Conservation (phyloP, 148 eudicot species). For the Gaultheria prostrata region DNA sequence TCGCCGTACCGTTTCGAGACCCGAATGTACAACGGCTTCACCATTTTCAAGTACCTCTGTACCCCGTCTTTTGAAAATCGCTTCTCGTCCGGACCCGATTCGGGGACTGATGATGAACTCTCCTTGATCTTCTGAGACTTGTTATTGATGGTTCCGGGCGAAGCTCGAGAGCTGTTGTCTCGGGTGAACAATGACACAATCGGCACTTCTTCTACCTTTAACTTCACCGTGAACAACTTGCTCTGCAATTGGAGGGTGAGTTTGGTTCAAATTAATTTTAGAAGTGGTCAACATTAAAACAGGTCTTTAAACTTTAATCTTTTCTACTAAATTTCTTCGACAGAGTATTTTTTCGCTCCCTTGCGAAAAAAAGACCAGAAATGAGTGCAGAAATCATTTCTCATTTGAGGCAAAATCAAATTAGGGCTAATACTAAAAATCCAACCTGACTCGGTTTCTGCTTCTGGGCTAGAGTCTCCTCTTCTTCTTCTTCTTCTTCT, state of each 20-base stretch:
- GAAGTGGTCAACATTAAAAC: too few species aligned
- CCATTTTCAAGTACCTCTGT: slow-evolving; percentile 62
- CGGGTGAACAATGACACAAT: slow-evolving; percentile 58
- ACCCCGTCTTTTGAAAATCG: slow-evolving; percentile 47
- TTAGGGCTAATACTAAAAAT: too few species aligned
- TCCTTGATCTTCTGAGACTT: slow-evolving; percentile 4
- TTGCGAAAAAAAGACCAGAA: too few species aligned
- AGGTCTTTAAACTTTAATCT: too few species aligned
- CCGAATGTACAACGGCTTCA: slow-evolving; percentile 64
- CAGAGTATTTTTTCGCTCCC: too few species aligned
- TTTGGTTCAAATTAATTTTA: neutral
- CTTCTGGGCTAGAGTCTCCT: neutral
- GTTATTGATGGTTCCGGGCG: neutral
- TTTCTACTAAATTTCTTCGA: too few species aligned
- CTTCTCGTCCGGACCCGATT: slow-evolving; percentile 28
- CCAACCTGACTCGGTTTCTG: neutral
- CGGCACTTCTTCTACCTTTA: slow-evolving; percentile 60
- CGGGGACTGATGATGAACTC: neutral
- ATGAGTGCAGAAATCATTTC: too few species aligned
- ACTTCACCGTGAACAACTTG: slow-evolving; percentile 52
- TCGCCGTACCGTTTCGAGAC: slow-evolving; percentile 47
- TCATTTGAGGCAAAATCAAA: neutral
- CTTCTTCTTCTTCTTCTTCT: slow-evolving; percentile 8
- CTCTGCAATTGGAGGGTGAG: slow-evolving; percentile 3
- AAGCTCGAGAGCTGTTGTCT: slow-evolving; percentile 28